phyloP scores from a whole-genome alignment of 768 basidiomycete species.

The Dacryopinax primogenitus region DNA sequence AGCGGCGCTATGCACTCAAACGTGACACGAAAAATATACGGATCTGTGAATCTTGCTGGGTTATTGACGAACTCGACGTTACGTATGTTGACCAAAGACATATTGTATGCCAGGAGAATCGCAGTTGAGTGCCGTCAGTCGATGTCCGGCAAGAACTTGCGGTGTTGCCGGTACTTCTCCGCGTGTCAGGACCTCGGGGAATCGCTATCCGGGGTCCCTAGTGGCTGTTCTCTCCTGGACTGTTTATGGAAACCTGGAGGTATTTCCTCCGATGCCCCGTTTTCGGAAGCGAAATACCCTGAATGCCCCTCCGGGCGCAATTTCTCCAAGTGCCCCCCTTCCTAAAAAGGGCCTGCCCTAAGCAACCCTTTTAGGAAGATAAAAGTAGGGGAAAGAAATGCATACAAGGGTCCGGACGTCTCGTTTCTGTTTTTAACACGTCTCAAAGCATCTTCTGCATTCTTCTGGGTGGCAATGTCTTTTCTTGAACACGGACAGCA shows the following conservation, averaged over 20 bases:
- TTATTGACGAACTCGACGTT: slow-evolving; percentile 66
- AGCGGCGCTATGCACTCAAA: slow-evolving; percentile 92
- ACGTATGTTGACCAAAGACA: slow-evolving; percentile 29
- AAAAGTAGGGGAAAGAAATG: not conserved
- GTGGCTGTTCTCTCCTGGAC: too few species aligned
- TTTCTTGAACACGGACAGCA: not conserved
- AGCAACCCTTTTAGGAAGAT: not conserved
- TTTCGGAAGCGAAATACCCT: not conserved
- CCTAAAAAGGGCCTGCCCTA: not conserved
- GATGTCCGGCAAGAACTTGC: too few species aligned
- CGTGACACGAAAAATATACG: slow-evolving; percentile 86
- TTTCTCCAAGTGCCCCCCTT: not conserved
- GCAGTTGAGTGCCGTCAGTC: not conserved
- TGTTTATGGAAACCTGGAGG: too few species aligned
- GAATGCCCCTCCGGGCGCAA: not conserved
- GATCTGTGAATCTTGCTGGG: slow-evolving; percentile 80
- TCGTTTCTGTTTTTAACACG: not conserved
- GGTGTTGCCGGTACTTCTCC: too few species aligned
- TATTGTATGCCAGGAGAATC: not conserved
- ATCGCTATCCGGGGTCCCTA: too few species aligned
- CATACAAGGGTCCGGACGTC: not conserved
- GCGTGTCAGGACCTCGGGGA: too few species aligned
- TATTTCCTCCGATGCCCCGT: not conserved
- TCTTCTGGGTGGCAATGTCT: not conserved
- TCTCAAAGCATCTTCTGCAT: not conserved